Evolutionary conservation across 257 asterid species (phyloP).

Genomic region (Salvia miltiorrhiza): DNA sequence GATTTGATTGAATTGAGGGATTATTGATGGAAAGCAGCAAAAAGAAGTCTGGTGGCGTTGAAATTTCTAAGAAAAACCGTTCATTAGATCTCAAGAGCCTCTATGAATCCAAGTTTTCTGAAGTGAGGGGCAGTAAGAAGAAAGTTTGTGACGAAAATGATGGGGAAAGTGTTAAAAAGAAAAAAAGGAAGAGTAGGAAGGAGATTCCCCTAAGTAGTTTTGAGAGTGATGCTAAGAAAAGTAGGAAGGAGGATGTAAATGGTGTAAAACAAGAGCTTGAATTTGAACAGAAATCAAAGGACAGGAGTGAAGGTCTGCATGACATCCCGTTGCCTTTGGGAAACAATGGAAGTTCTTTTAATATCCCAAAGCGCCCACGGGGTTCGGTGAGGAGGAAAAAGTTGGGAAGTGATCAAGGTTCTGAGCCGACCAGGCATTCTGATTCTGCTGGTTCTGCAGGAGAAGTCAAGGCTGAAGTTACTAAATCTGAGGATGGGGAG

Average conservation of each 20-base stretch:
- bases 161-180: slow-evolving; percentile 42
- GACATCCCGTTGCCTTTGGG: slow-evolving; percentile 57
- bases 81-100: slow-evolving; percentile 84
- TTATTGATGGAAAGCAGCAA: slow-evolving; percentile 72
- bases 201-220: slow-evolving; percentile 52
- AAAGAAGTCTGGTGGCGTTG: slow-evolving; percentile 51
- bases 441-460: slow-evolving; percentile 35
- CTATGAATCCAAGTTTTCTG: slow-evolving; percentile 47
- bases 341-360: slow-evolving; percentile 51
- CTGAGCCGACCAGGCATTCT: slow-evolving; percentile 33
- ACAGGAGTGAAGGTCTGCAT: slow-evolving; percentile 35
- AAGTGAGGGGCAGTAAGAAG: slow-evolving; percentile 35
- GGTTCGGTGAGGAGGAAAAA: slow-evolving; percentile 65
- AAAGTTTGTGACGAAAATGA: slow-evolving; percentile 34
- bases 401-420: slow-evolving; percentile 31
- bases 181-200: slow-evolving; percentile 54
- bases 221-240: slow-evolving; percentile 52
- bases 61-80: slow-evolving; percentile 63
- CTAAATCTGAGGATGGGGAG: slow-evolving; percentile 33
- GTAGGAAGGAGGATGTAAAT: slow-evolving; percentile 46
- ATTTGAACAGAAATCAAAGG: slow-evolving; percentile 29
- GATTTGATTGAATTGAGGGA: slow-evolving; percentile 45
- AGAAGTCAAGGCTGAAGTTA: slow-evolving; percentile 32
- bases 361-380: slow-evolving; percentile 84
- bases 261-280: slow-evolving; percentile 37